A percentile compares a stretch with the other conserved stretches of the same genome.
Evolutionary conservation across 352 stramenopile genomes (phyloP).

Genomic region (Phytophthora tubulina): DNA sequence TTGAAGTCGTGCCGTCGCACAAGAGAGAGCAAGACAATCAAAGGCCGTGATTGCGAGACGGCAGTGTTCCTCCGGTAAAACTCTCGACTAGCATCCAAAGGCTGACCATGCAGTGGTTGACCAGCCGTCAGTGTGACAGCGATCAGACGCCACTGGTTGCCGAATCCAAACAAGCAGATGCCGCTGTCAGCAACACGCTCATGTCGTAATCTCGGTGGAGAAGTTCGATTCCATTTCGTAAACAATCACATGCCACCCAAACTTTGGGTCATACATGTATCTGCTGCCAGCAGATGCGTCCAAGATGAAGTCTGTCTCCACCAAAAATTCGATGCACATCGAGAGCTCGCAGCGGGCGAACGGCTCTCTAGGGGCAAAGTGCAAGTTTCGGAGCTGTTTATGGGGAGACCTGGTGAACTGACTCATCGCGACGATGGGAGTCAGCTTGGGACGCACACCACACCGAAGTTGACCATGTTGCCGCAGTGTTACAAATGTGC

Average conservation of each 20-base stretch:
- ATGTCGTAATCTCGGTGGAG: slow-evolving; percentile 25
- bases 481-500: slow-evolving; percentile 21
- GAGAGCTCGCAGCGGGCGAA: slow-evolving; percentile 7
- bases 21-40: not conserved
- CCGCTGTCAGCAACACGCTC: not conserved
- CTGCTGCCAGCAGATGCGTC: not conserved
- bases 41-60: slow-evolving; percentile 1
- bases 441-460: slow-evolving; percentile 21
- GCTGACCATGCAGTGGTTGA: not conserved
- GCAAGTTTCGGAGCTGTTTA: not conserved
- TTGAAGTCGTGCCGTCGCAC: slow-evolving; percentile 29
- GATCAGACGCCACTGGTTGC: not conserved
- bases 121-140: not conserved
- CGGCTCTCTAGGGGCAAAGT: slow-evolving; percentile 19
- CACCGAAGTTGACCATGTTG: slow-evolving; percentile 33
- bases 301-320: slow-evolving; percentile 2
- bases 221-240: slow-evolving; percentile 8
- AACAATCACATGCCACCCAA: not conserved
- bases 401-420: slow-evolving; percentile 3
- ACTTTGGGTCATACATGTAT: too few relatives aligned
- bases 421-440: slow-evolving; percentile 29
- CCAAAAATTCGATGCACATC: slow-evolving; percentile 41
- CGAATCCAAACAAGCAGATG: not conserved
- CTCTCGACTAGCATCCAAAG: slow-evolving; percentile 6
- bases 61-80: not conserved